A percentile compares a stretch with the other conserved stretches of the same genome.
Conservation (phyloP, 139 green algal genomes). For the Coelastrella sp. region DNA sequence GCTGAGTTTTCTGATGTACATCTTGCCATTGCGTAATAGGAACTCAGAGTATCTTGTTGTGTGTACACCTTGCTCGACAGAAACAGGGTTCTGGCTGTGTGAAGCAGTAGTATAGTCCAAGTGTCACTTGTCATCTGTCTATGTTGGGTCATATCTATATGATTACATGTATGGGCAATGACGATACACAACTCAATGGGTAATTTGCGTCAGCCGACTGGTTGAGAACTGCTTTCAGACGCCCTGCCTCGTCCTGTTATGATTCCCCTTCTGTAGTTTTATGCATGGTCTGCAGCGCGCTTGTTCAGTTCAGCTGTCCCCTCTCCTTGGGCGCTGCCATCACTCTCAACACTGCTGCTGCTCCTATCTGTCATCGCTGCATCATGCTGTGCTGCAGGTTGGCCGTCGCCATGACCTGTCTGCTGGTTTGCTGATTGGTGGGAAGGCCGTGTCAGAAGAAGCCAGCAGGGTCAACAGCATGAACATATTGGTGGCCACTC, state of each 20-base stretch:
- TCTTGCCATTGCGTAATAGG: too few relatives aligned
- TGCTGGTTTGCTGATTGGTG: conserved; percentile 95
- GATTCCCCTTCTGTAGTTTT: background rate
- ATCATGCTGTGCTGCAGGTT: conserved; percentile 70
- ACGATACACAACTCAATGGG: conserved; percentile 38
- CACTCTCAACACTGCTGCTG: background rate
- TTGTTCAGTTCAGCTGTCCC: background rate
- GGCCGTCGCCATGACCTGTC: conserved; percentile 85
- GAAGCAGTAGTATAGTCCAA: background rate
- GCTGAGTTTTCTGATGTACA: too few relatives aligned
- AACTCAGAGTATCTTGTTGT: too few relatives aligned
- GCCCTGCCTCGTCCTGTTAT: background rate
- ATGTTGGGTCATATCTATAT: background rate
- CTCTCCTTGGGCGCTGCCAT: background rate
- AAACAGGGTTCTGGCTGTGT: background rate
- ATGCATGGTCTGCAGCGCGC: background rate
- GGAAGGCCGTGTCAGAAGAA: conserved; percentile 92
- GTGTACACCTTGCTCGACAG: too few relatives aligned
- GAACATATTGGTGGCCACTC: conserved; percentile 95
- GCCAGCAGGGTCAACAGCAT: conserved; percentile 70
- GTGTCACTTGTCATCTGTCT: background rate
- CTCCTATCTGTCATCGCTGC: background rate
- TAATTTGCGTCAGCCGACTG: conserved; percentile 48
- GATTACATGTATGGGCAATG: background rate
- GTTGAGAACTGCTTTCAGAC: conserved; percentile 36